These are phyloP conservation scores for Cryptococcus sp. DNA, from an alignment of 1,284 basidiomycete genomes.

Conservation along the genomic window DNA sequence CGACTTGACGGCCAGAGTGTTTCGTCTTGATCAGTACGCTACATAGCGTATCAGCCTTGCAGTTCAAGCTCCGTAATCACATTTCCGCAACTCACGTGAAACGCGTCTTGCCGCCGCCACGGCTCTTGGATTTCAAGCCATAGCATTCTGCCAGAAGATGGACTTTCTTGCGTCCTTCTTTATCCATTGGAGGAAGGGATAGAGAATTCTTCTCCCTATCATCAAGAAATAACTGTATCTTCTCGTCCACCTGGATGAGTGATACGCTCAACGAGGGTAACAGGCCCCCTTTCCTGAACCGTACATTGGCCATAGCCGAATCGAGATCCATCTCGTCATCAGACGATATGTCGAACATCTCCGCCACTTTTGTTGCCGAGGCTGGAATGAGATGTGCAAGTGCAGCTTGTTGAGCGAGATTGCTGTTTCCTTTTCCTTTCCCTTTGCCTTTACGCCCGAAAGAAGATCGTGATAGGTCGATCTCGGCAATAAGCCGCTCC, in stretches of 20 bases:
- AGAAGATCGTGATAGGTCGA: slow-evolving; percentile 64
- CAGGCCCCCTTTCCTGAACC: slow-evolving; percentile 12
- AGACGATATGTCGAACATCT: slow-evolving; percentile 45
- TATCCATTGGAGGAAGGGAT: slow-evolving; percentile 73
- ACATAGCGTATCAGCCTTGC: slow-evolving; percentile 44
- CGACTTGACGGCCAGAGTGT: slow-evolving; percentile 58
- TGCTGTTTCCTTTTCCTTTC: slow-evolving; percentile 36
- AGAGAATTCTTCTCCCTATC: slow-evolving; percentile 61
- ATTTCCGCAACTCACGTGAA: slow-evolving; percentile 48
- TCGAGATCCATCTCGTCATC: slow-evolving; percentile 27
- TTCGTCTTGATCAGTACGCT: slow-evolving; percentile 71
- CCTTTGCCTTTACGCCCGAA: slow-evolving; percentile 55
- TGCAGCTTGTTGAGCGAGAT: slow-evolving; percentile 37
- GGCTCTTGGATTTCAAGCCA: slow-evolving; percentile 71
- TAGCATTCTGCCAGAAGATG: slow-evolving; percentile 78
- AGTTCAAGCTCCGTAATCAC: neutral
- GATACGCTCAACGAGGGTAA: slow-evolving; percentile 6
- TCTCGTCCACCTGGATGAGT: slow-evolving; percentile 58
- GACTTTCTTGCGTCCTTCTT: slow-evolving; percentile 66
- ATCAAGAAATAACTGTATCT: slow-evolving; percentile 69
- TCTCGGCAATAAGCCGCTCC: slow-evolving; percentile 57
- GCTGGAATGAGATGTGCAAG: slow-evolving; percentile 45
- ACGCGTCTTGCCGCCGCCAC: slow-evolving; percentile 64
- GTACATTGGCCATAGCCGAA: neutral
- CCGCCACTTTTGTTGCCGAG: slow-evolving; percentile 43